Base-by-base conservation (phyloP, 495 filamentous ascomycete genomes). In the Penicillium argentinense region DNA sequence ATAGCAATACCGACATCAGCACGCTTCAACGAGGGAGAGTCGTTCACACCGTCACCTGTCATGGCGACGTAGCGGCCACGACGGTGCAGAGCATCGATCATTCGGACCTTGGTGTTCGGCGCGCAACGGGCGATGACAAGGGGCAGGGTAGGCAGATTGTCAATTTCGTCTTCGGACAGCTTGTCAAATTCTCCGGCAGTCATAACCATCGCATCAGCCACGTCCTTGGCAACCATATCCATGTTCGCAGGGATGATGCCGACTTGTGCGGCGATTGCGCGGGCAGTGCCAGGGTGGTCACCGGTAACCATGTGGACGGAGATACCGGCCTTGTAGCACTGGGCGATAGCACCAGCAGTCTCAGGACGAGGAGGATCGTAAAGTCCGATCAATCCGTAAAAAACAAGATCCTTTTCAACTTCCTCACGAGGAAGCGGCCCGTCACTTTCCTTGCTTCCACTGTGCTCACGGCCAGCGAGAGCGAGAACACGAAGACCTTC, bases 31-130 rank as follows among this genome's bases (percentile, higher is more conserved):
- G 87, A 87, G 1, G 89, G 88, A 3, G 86, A 84, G 63, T 93
- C 89, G 59, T 95, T 95, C 43, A 93, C 88, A 47, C 89, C 89
- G 47, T 93, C 89, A 60, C 89, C 89, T n/a, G 89, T 91, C 77
- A 95, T 89, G 23, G 85, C 88, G n/a, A 80, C 84, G 51, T 87
- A 84, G 19, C 67, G 57, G 24, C 78, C 78, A 37, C 84, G 69
- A 32, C 84, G 77, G 47, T 88, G 85, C 42, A 91, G 63, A 4
- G 85, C 84, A 39, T 88, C 82, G 23, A 93, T 85, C 81, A 91
- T 88, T 37, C 86, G 81, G 24, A 89, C 81, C 60, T 89, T 89
- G 17, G 84, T 88, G 38, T 81, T 76, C 2, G 85, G 87, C 4
- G 82, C 79, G 47, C 84, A 88, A 39, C 85, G 78, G 54, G 86